Base-by-base conservation (phyloP, 306 rosid genomes). In the Gynostemma pentaphyllum region DNA sequence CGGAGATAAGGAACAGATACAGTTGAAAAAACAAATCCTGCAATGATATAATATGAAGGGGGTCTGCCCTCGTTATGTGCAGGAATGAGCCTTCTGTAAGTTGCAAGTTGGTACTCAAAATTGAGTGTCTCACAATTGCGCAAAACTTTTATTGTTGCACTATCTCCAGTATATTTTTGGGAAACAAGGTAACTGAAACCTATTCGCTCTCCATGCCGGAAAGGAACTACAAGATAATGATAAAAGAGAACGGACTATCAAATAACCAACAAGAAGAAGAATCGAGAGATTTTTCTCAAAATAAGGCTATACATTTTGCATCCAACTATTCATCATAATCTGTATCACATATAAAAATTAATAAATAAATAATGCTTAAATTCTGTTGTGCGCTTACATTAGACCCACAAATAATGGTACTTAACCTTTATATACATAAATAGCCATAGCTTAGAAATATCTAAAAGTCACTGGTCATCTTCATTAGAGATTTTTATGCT, bases 1-100 rank as follows among this genome's bases (percentile, higher is more conserved):
- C 97, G 95, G 59, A 94, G 97, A 81, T 94, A 94, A 15, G 99
- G 97, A 76, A 94, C 95, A 6, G 97, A 94, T 15, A 94, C 91
- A 30, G 86, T 59, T 34, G 89, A 57, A 60, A 94, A 94, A 29
- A 94, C 97, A 76, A 94, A 85, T 75, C 97, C 99, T 27, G 90
- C 99, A 72, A 94, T 75, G 10, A 94, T 94, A 77, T 86, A 94
- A 68, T 88, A 94, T 14, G 99, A 94, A 37, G 97, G 99, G 75
- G 97, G 94, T 60, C 48, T 82, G 79, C 97, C 94, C 83, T 77
- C 87, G 82, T 74, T 88, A 75, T 88, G 95, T 53, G 97, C 89
- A 46, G 97, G 97, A 72, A 94, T 78, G 66, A 94, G 89, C 63
- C 89, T 78, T 79, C 74, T 88, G 74, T 83, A 90, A 67, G 84